Percentiles rank a stretch among this genome's conserved stretches.
Conservation (phyloP, 805 yeast species). For the Ogataea henricii region DNA sequence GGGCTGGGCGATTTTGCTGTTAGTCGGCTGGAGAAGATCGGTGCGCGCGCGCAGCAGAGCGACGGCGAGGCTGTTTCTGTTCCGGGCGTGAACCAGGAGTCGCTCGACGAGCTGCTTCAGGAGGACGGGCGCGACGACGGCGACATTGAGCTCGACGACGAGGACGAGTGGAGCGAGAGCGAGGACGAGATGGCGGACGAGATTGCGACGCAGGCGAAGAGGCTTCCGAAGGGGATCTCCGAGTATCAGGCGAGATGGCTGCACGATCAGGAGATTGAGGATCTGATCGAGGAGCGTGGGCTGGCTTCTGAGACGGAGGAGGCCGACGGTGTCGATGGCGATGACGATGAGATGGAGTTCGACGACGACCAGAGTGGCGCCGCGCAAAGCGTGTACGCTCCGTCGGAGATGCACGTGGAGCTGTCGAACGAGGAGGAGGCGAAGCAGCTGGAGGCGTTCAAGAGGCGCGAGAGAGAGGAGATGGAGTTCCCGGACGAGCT, state of each 20-base stretch:
- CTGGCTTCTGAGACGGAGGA: constrained; percentile 42
- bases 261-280: constrained; percentile 57
- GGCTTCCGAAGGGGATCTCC: constrained; percentile 70
- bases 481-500: constrained; percentile 94
- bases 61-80: constrained; percentile 31
- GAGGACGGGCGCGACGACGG: constrained; percentile 48
- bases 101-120: constrained; percentile 61
- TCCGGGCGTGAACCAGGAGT: constrained; percentile 49
- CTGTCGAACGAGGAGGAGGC: constrained; percentile 81
- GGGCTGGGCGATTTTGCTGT: constrained; percentile 89
- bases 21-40: constrained; percentile 59
- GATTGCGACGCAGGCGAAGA: constrained; percentile 35
- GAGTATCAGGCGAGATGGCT: constrained; percentile 79
- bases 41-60: constrained; percentile 15
- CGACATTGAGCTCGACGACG: constrained; percentile 34
- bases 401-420: constrained; percentile 67
- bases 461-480: constrained; percentile 76
- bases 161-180: constrained; percentile 32
- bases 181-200: constrained; percentile 30
- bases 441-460: constrained; percentile 68
- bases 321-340: constrained; percentile 34
- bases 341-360: constrained; percentile 10
- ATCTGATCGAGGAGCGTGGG: constrained; percentile 41
- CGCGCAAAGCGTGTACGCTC: constrained; percentile 4
- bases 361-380: background rate